These are phyloP conservation scores for Protea cynaroides DNA, from an alignment of 164 flowering plant species.

Conservation along the genomic window DNA sequence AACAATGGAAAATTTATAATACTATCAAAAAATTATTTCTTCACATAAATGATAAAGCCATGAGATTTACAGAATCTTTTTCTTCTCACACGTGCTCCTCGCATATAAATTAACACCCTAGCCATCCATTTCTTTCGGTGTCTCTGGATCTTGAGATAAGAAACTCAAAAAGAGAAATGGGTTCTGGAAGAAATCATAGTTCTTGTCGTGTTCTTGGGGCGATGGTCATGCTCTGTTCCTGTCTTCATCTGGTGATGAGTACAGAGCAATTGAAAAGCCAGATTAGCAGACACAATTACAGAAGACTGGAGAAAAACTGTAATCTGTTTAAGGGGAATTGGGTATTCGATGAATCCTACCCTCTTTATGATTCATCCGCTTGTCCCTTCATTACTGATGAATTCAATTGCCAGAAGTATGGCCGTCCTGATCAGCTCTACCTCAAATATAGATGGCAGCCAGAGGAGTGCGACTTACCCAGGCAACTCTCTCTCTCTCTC, in stretches of 20 bases:
- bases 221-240: too few relatives aligned
- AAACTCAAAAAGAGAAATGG: too few relatives aligned
- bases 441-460: slow-evolving; percentile 28
- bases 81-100: too few relatives aligned
- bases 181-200: too few relatives aligned
- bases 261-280: neutral
- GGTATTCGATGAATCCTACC: slow-evolving; percentile 20
- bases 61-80: too few relatives aligned
- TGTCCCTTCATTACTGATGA: slow-evolving; percentile 20
- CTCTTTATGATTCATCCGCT: slow-evolving; percentile 15
- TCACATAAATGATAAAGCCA: too few relatives aligned
- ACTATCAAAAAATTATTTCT: too few relatives aligned
- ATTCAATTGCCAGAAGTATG: slow-evolving; percentile 24
- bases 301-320: slow-evolving; percentile 4
- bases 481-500: slow-evolving; percentile 9
- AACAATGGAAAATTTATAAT: too few relatives aligned
- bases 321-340: slow-evolving; percentile 22
- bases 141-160: too few relatives aligned
- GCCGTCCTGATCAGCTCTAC: slow-evolving; percentile 21
- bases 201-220: neutral
- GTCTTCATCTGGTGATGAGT: neutral
- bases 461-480: slow-evolving; percentile 12
- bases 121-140: neutral
- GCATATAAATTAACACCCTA: neutral
- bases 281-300: neutral